A percentile compares a stretch with the other conserved stretches of the same genome.
Conservation (phyloP, 257 asterid species). For the Solanum pimpinellifolium region DNA sequence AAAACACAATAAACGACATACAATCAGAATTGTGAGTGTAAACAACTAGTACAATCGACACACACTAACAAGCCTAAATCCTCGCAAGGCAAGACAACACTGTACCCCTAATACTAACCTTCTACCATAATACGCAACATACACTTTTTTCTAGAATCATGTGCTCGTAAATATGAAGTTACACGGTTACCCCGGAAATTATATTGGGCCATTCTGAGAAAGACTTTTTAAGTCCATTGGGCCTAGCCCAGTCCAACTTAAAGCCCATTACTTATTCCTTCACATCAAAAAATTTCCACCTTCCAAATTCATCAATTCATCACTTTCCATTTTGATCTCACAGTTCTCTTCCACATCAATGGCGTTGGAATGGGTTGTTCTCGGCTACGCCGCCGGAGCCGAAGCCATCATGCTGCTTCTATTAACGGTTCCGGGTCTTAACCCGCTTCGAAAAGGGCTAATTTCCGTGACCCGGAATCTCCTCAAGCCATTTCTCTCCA, state of each 20-base stretch:
- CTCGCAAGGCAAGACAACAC: not conserved
- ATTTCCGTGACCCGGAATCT: conserved; percentile 53
- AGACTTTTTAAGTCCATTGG: not conserved
- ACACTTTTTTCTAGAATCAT: not conserved
- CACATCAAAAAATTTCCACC: not conserved
- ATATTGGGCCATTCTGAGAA: not conserved
- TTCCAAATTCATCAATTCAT: not conserved
- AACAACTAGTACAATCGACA: not conserved
- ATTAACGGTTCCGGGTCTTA: conserved; percentile 67
- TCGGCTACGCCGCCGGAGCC: conserved; percentile 73
- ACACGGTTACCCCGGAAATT: not conserved
- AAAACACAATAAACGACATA: not conserved
- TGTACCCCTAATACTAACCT: not conserved
- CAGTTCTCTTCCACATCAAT: conserved; percentile 5
- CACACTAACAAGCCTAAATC: not conserved
- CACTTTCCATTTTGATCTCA: not conserved
- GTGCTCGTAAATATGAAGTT: not conserved
- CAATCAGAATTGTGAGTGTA: no score
- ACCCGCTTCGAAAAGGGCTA: conserved; percentile 60
- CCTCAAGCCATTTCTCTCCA: conserved; percentile 60
- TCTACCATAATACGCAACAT: not conserved
- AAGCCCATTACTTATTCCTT: not conserved
- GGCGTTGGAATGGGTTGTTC: conserved; percentile 83
- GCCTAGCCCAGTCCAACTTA: not conserved
- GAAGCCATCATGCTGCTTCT: conserved; percentile 75